These are phyloP conservation scores for Talaromyces funiculosus DNA, from an alignment of 2,329 filamentous ascomycete species.

Conservation along the genomic window DNA sequence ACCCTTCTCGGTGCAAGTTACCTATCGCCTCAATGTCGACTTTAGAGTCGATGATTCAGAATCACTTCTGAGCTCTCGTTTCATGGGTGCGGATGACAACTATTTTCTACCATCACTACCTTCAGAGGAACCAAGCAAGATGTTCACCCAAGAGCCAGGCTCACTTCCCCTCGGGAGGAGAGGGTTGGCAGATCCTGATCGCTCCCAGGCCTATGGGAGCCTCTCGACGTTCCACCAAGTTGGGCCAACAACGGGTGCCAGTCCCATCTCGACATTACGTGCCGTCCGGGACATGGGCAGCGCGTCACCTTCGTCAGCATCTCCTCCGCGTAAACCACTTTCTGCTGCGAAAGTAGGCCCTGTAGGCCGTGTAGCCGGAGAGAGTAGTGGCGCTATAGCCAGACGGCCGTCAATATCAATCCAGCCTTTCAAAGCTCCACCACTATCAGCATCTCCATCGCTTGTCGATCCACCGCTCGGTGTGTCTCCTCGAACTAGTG, in stretches of 20 bases:
- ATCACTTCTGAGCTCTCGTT: slow-evolving; percentile 81
- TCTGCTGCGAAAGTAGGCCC: slow-evolving; percentile 31
- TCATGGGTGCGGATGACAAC: slow-evolving; percentile 85
- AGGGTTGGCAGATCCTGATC: slow-evolving; percentile 49
- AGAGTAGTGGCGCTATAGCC: slow-evolving; percentile 48
- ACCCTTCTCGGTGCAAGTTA: slow-evolving; percentile 71
- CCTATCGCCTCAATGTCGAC: slow-evolving; percentile 81
- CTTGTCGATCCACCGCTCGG: slow-evolving; percentile 44
- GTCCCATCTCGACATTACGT: slow-evolving; percentile 76
- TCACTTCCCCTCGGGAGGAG: slow-evolving; percentile 65
- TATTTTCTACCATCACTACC: slow-evolving; percentile 76
- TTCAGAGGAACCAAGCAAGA: slow-evolving; percentile 40
- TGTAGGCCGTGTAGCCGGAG: slow-evolving; percentile 36
- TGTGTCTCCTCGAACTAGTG: slow-evolving; percentile 49
- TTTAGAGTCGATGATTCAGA: slow-evolving; percentile 91
- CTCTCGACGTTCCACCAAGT: slow-evolving; percentile 79
- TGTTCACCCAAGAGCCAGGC: slow-evolving; percentile 53
- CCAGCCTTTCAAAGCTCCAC: slow-evolving; percentile 93
- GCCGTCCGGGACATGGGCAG: slow-evolving; percentile 55
- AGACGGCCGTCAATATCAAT: slow-evolving; percentile 82
- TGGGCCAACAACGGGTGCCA: slow-evolving; percentile 70
- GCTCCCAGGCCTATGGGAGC: slow-evolving; percentile 79
- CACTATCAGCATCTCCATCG: slow-evolving; percentile 82
- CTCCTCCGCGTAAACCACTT: slow-evolving; percentile 47
- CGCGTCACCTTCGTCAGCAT: slow-evolving; percentile 45